Evolutionary conservation across 2,329 filamentous ascomycete genomes (phyloP), one percentile per base, ranked within the genome.

Genomic region (Pyricularia grisea): DNA sequence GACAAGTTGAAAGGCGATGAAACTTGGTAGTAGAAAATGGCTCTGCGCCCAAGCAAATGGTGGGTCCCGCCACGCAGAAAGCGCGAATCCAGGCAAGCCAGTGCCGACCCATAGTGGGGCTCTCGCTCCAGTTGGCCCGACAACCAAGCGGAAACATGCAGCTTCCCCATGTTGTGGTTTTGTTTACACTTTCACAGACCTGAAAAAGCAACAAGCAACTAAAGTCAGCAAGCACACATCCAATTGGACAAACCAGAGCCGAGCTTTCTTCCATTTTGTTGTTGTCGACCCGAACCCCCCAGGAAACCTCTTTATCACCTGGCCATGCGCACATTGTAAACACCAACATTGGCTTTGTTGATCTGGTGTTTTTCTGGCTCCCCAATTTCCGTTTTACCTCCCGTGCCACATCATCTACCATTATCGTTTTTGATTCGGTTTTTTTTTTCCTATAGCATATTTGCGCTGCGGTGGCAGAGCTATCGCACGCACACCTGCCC

Each of bases 151-250:
- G 60, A 63, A 63, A 63, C 60, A 63, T 63, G 60, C 60, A 28
- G 60, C 60, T 63, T 63, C 60, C 60, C 60, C 60, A 63, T 63
- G 23, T 63, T 63, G 60, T 63, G 60, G 60, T 63, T 61, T 63
- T 63, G 60, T 63, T 63, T 63, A 63, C 60, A 28, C 60, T 63
- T 63, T 28, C 60, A 63, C 60, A 63, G 60, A 63, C 60, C 60
- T 63, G 60, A 7, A 63, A 63, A 63, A 63, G 60, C 60, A 63
- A 63, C 60, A 63, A 17, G 25, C 25, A 20, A 11, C 27, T 11
- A 63, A 63, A 30, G 60, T 28, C 60, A 63, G 60, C 60, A 63
- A 30, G 10, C 25, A 63, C 60, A 63, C n/a, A 25, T 12, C 60
- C 25, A 28, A 28, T 28, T 28, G 25, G 60, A 63, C 25, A 4